A percentile compares a stretch with the other conserved stretches of the same genome.
phyloP scores from a whole-genome alignment of 2,329 filamentous ascomycete genomes.

The Xylaria sp. region DNA sequence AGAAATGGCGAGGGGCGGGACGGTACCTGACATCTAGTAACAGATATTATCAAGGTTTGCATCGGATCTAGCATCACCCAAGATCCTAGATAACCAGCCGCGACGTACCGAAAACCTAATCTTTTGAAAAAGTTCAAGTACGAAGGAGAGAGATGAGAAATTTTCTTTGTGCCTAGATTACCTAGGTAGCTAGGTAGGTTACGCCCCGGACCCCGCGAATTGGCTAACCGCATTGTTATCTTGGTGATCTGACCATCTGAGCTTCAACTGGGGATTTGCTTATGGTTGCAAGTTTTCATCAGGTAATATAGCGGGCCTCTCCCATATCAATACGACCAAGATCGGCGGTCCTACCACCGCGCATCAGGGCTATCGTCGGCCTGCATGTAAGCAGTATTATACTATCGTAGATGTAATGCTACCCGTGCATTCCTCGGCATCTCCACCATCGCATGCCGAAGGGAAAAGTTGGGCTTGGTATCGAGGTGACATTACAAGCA shows the following conservation, averaged over 20 bases:
- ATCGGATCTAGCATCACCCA: not conserved
- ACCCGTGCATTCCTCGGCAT: not conserved
- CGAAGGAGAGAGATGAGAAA: too few species aligned
- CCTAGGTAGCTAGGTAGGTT: too few species aligned
- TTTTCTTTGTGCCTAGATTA: too few species aligned
- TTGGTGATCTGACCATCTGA: constrained; percentile 9
- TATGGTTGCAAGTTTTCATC: constrained; percentile 32
- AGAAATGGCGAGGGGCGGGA: too few species aligned
- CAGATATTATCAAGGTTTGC: too few species aligned
- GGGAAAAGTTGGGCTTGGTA: too few species aligned
- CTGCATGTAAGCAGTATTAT: not conserved
- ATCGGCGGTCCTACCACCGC: constrained; percentile 15
- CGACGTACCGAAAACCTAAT: not conserved
- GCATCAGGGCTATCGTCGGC: constrained; percentile 28
- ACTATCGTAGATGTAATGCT: too few species aligned
- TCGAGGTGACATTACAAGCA: not conserved
- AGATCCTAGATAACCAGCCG: not conserved
- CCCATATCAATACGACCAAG: constrained; percentile 13
- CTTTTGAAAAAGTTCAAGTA: not conserved
- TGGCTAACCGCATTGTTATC: constrained; percentile 1
- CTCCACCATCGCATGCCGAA: constrained; percentile 16
- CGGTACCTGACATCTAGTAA: too few species aligned
- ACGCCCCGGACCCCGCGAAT: constrained; percentile 27
- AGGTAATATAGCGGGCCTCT: constrained; percentile 28
- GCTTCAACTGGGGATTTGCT: not conserved